These are phyloP conservation scores for Diaporthe citrichinensis DNA, from an alignment of 2,329 filamentous ascomycete species.

Conservation along the genomic window DNA sequence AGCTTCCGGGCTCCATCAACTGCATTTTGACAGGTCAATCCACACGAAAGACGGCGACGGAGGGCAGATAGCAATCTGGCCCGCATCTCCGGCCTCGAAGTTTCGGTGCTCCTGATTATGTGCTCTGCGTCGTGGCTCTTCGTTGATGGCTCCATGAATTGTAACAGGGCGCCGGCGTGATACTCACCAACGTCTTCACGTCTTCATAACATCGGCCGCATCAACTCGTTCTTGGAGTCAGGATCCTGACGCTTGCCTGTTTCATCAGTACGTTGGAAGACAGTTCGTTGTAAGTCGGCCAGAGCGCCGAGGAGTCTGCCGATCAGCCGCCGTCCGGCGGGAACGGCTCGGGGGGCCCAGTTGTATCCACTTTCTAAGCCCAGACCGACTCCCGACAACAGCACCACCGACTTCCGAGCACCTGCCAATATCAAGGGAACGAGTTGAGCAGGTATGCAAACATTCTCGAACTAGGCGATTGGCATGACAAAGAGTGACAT, in stretches of 20 bases:
- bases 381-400: conserved; percentile 27
- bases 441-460: background rate
- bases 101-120: conserved; percentile 4
- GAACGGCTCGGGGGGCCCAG: conserved; percentile 19
- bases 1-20: conserved; percentile 21
- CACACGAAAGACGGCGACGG: background rate
- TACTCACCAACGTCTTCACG: background rate
- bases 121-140: background rate
- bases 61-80: background rate
- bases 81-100: background rate
- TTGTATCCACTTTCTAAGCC: conserved; percentile 5
- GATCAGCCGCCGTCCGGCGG: conserved; percentile 26
- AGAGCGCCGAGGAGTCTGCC: conserved; percentile 8
- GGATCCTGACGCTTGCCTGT: background rate
- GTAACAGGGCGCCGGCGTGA: background rate
- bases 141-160: background rate
- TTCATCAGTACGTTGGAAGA: background rate
- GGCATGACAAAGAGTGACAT: conserved; percentile 33
- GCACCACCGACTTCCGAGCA: conserved; percentile 28
- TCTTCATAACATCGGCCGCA: background rate
- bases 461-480: conserved; percentile 16
- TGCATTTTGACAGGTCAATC: conserved; percentile 3
- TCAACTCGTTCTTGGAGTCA: background rate
- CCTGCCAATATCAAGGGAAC: conserved; percentile 13
- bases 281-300: background rate